Evolutionary conservation across 2,329 filamentous ascomycete genomes (phyloP).

Genomic region (Cadophora gregata): DNA sequence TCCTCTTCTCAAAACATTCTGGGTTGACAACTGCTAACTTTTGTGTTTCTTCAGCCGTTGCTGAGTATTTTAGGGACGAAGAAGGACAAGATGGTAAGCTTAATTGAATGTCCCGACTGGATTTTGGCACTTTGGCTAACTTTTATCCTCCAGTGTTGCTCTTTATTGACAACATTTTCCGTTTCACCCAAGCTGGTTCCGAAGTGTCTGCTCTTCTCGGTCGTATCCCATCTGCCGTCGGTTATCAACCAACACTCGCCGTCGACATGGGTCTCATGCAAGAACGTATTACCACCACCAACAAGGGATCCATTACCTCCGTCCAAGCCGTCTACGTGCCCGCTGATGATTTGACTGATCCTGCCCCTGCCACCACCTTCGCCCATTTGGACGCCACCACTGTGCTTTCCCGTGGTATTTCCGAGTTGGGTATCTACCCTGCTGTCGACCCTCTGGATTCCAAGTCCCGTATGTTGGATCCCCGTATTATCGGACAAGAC

Average conservation of each 20-base stretch:
- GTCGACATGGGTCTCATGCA: constrained; percentile 99
- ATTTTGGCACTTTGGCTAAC: constrained; percentile 37
- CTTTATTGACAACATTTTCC: constrained; percentile 99
- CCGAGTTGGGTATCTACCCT: constrained; percentile 99
- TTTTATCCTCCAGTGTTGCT: constrained; percentile 80
- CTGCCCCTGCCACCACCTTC: constrained; percentile 98
- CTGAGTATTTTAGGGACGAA: constrained; percentile 80
- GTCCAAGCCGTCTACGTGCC: constrained; percentile 99
- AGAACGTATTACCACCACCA: constrained; percentile 99
- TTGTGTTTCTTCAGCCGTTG: constrained; percentile 56
- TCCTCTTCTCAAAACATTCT: background rate
- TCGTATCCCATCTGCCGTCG: constrained; percentile 99
- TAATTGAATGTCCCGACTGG: constrained; percentile 11
- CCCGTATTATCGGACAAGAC: constrained; percentile 96
- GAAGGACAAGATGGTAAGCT: constrained; percentile 84
- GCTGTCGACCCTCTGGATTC: constrained; percentile 99
- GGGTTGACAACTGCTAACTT: background rate
- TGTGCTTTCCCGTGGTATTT: constrained; percentile 99
- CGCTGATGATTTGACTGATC: constrained; percentile 99
- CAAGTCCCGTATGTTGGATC: constrained; percentile 99
- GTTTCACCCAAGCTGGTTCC: constrained; percentile 99
- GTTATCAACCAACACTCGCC: constrained; percentile 98
- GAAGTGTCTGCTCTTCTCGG: constrained; percentile 99
- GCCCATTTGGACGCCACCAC: constrained; percentile 99
- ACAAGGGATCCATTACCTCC: constrained; percentile 99